Base-by-base conservation (phyloP, 495 filamentous ascomycete genomes). In the Xylaria castorea region DNA sequence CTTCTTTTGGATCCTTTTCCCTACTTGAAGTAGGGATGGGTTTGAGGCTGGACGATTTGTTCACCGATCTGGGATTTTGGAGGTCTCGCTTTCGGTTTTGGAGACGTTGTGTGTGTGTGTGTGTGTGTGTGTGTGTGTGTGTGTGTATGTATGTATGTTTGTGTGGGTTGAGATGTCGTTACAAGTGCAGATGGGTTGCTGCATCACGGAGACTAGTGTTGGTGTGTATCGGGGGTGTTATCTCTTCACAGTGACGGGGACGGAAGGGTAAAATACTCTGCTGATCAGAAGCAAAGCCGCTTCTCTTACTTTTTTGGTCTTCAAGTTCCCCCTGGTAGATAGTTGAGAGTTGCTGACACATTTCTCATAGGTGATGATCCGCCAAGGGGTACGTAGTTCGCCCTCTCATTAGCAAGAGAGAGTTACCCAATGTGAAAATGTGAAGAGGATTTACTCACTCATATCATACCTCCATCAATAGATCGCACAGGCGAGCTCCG, bases 401-500 rank as follows among this genome's bases (percentile, higher is more conserved):
- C 20, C 58, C 9, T 8, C 58, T 42, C 36, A 11, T 1, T 40
- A 14, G 8, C 58, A 42, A 63, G 36, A 63, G 60, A 42, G 20
- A n/a, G n/a, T n/a, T 27, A 9, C 34, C 27, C 57, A 36, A 9
- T 6, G 62, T 65, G 71, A 60, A 77, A 65, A 34, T 44, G 14
- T 3, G 36, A 11, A 36, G 53, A 22, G 38, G 12, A 8, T 42
- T 1, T 57, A 20, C n/a, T 70, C 40, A 48, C 53, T 25, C 27
- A 25, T 38, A 44, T 67, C 20, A 27, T 36, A 8, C 36, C n/a
- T 51, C 16, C 22, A 51, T 51, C 22, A 16, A 50, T 63, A 97
- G 97, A 99, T 82, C 91, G 96, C 51, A 99, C 96, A 1, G 93
- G 92, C 14, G 96, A 99, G 78, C 84, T 99, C 62, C 90, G 96